Percentiles rank a stretch among this genome's conserved stretches.
Evolutionary conservation across 352 stramenopile species (phyloP).

Genomic region (Plasmopara viticola): DNA sequence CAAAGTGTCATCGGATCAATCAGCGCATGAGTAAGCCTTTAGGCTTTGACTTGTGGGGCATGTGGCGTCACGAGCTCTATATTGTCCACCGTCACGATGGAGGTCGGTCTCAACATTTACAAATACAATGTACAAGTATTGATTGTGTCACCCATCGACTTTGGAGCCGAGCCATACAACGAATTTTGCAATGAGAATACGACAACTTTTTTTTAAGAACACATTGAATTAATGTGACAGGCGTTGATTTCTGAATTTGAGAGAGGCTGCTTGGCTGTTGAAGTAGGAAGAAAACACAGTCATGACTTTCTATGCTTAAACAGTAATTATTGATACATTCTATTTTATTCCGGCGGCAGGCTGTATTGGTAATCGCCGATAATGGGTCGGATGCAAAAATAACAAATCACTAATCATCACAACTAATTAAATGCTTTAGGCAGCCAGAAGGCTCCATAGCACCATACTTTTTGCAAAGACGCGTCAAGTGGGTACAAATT

Average conservation of each 20-base stretch:
- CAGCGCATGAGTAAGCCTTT: constrained; percentile 36
- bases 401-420: constrained; percentile 23
- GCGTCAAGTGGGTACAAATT: constrained; percentile 23
- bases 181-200: constrained; percentile 13
- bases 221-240: constrained; percentile 13
- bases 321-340: neutral
- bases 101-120: constrained; percentile 27
- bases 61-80: constrained; percentile 64
- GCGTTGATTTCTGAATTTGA: constrained; percentile 50
- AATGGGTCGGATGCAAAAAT: constrained; percentile 66
- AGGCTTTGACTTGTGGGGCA: constrained; percentile 42
- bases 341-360: constrained; percentile 49
- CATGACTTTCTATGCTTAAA: neutral
- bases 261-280: constrained; percentile 59
- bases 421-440: constrained; percentile 18
- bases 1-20: constrained; percentile 25
- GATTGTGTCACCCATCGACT: constrained; percentile 46
- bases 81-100: constrained; percentile 57
- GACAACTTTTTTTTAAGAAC: neutral
- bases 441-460: constrained; percentile 44
- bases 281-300: constrained; percentile 22
- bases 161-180: constrained; percentile 34
- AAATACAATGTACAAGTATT: constrained; percentile 24
- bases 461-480: constrained; percentile 52
- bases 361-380: constrained; percentile 53